Evolutionary conservation across 2,329 filamentous ascomycete species (phyloP).

Genomic region (Microsporum ferrugineum): DNA sequence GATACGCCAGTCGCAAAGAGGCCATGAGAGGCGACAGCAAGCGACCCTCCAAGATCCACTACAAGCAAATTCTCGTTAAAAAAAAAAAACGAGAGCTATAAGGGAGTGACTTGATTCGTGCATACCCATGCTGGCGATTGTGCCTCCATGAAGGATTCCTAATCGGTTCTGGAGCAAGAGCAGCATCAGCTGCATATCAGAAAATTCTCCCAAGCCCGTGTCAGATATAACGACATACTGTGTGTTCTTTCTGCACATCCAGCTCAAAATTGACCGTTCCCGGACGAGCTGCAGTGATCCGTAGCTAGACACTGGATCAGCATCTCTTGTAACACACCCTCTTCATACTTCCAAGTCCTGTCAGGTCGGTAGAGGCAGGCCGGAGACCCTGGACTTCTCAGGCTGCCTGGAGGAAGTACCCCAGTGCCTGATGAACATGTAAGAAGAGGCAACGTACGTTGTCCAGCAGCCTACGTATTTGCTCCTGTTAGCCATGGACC

Average conservation of each 20-base stretch:
- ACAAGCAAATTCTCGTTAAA: not conserved
- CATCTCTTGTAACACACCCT: not conserved
- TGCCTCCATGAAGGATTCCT: constrained; percentile 55
- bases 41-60: constrained; percentile 55
- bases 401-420: not conserved
- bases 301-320: constrained; percentile 36
- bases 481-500: not conserved
- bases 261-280: constrained; percentile 55
- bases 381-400: not conserved
- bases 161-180: constrained; percentile 45
- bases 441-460: constrained; percentile 25
- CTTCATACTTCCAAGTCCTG: not conserved
- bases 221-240: constrained; percentile 33
- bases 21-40: constrained; percentile 54
- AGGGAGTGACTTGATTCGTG: not conserved
- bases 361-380: not conserved
- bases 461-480: constrained; percentile 24
- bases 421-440: not conserved
- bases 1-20: constrained; percentile 56
- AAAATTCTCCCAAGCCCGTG: not conserved
- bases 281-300: constrained; percentile 48
- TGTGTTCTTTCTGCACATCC: constrained; percentile 53
- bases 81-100: not conserved
- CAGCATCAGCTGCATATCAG: constrained; percentile 2
- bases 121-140: constrained; percentile 50